These are phyloP conservation scores for Hanseniaspora occidentalis DNA, from an alignment of 805 yeast species.

Conservation along the genomic window DNA sequence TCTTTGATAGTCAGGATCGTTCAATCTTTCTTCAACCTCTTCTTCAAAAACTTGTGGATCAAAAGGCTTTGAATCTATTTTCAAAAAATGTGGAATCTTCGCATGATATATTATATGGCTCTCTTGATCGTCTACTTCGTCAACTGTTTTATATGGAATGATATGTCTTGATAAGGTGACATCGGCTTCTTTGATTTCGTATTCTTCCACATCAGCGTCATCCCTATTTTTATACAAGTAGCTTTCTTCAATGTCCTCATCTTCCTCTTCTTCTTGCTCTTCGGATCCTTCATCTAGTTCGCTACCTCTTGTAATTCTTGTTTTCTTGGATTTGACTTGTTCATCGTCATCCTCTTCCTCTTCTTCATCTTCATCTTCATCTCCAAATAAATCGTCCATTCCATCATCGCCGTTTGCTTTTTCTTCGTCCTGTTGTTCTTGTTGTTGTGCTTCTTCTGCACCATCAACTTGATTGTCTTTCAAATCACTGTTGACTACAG, in stretches of 20 bases:
- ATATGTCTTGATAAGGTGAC: constrained; percentile 30
- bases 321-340: constrained; percentile 11
- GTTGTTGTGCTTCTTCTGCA: constrained; percentile 22
- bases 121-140: constrained; percentile 24
- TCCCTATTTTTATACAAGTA: background rate
- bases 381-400: constrained; percentile 32
- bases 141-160: constrained; percentile 36
- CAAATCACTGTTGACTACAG: background rate
- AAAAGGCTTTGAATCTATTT: constrained; percentile 77
- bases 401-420: constrained; percentile 25
- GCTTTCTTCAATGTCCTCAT: constrained; percentile 17
- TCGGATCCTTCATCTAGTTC: constrained; percentile 24
- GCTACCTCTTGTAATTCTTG: constrained; percentile 11
- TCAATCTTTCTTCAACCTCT: constrained; percentile 29
- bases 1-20: constrained; percentile 24
- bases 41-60: constrained; percentile 60
- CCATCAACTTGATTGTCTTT: too few species aligned
- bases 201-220: constrained; percentile 15
- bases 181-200: constrained; percentile 24
- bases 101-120: constrained; percentile 29
- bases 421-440: constrained; percentile 2
- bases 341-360: constrained; percentile 17
- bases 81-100: constrained; percentile 72
- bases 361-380: constrained; percentile 19
- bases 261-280: constrained; percentile 16